These are phyloP conservation scores for Cordyceps militaris DNA, from an alignment of 2,329 filamentous ascomycete genomes.

Conservation along the genomic window DNA sequence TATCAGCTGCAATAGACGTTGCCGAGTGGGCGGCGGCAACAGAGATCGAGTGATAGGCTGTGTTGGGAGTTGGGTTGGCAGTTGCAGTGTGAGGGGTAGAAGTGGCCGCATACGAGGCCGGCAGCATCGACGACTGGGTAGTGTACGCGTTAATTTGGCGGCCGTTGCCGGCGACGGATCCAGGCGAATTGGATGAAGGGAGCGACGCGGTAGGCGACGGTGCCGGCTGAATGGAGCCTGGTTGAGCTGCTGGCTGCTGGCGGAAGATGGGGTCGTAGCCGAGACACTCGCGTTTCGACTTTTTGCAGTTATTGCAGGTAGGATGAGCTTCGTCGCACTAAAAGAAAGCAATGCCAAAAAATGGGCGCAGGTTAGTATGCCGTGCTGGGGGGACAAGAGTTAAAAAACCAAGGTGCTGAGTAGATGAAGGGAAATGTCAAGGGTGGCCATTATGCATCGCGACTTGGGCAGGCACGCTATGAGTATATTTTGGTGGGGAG, in stretches of 20 bases:
- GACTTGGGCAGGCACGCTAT: slow-evolving; percentile 9
- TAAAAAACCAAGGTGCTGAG: neutral
- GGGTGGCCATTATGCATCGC: slow-evolving; percentile 3
- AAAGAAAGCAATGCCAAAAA: slow-evolving; percentile 22
- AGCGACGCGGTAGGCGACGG: slow-evolving; percentile 23
- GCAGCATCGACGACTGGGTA: slow-evolving; percentile 35
- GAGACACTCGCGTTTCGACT: slow-evolving; percentile 79
- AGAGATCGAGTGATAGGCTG: slow-evolving; percentile 27
- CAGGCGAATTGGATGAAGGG: slow-evolving; percentile 16
- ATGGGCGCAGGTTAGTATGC: slow-evolving; percentile 5
- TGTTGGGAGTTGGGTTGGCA: slow-evolving; percentile 19
- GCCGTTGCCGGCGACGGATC: slow-evolving; percentile 18
- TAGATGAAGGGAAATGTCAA: neutral
- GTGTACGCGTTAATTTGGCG: slow-evolving; percentile 37
- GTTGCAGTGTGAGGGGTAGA: slow-evolving; percentile 26
- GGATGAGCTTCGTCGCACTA: slow-evolving; percentile 97
- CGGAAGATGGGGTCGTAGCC: slow-evolving; percentile 88
- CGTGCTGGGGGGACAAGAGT: neutral
- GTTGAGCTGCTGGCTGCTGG: slow-evolving; percentile 64
- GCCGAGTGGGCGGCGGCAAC: slow-evolving; percentile 24
- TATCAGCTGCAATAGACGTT: slow-evolving; percentile 30
- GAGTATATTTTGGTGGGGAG: slow-evolving; percentile 16
- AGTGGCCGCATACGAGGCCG: slow-evolving; percentile 32
- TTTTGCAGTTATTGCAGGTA: slow-evolving; percentile 82
- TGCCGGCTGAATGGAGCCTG: slow-evolving; percentile 48